phyloP scores from a whole-genome alignment of 805 yeast genomes.

The Saccharomycopsis fibuligera region DNA sequence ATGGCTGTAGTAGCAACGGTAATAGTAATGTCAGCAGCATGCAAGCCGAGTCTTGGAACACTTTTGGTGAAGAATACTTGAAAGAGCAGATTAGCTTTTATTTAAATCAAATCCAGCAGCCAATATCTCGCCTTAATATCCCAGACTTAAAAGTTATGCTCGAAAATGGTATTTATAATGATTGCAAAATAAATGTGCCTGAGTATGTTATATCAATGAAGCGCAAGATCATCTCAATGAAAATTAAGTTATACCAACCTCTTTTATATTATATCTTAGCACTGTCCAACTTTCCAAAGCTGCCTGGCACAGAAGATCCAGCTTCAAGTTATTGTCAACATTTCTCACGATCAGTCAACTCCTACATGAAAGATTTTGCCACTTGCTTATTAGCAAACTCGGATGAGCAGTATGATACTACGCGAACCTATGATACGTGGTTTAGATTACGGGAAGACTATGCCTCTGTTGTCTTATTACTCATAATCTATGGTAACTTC shows the following conservation, averaged over 20 bases:
- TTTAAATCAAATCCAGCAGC: not conserved
- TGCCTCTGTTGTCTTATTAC: not conserved
- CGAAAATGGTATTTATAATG: not conserved
- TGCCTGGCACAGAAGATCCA: too few species aligned
- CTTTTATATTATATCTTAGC: too few species aligned
- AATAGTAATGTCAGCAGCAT: too few species aligned
- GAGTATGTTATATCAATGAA: too few species aligned
- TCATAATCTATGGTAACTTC: not conserved
- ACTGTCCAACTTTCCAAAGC: too few species aligned
- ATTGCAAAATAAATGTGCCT: too few species aligned
- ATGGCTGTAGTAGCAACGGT: too few species aligned
- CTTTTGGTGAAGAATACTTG: not conserved
- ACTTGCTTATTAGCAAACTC: not conserved
- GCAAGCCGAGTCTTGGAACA: too few species aligned
- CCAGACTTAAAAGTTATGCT: not conserved
- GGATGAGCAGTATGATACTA: not conserved
- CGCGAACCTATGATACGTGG: conserved; percentile 1
- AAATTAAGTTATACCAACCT: not conserved
- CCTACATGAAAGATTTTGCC: too few species aligned
- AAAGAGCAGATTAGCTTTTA: not conserved
- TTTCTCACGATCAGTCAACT: too few species aligned
- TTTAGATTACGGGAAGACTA: conserved; percentile 2
- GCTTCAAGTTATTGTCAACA: too few species aligned
- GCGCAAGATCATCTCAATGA: not conserved
- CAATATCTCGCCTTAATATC: not conserved